A percentile compares a stretch with the other conserved stretches of the same genome.
These are phyloP conservation scores for Eucalyptus cladocalyx DNA, from an alignment of 345 rosid species.

Conservation along the genomic window DNA sequence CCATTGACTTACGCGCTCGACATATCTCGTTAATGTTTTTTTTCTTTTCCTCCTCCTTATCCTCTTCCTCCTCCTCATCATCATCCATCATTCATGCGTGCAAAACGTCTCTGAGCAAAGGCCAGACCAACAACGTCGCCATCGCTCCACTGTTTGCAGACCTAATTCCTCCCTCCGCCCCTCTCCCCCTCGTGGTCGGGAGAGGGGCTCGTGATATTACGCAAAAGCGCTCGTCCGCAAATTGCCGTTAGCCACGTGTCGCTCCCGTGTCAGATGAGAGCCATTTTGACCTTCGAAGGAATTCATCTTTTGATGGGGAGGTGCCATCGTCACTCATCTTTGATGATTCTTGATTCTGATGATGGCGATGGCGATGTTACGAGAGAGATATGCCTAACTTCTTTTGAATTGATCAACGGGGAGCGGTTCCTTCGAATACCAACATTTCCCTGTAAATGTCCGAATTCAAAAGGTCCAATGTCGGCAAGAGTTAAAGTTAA, in stretches of 20 bases:
- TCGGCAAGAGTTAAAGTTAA: rapidly evolving
- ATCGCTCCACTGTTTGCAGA: neutral
- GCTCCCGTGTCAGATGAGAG: neutral
- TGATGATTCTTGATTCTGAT: neutral
- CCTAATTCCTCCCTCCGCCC: neutral
- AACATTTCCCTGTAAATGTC: neutral
- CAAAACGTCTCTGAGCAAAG: neutral
- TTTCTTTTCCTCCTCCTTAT: neutral
- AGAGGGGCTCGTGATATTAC: neutral
- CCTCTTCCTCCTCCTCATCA: neutral
- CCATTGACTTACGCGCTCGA: neutral
- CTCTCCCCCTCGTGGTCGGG: neutral
- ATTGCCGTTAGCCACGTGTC: neutral
- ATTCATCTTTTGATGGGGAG: neutral
- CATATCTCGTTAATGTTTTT: neutral
- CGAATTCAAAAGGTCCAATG: too few relatives aligned
- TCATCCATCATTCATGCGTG: neutral
- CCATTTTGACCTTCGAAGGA: neutral
- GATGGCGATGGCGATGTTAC: neutral
- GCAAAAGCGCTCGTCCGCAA: neutral
- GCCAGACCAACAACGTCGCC: neutral
- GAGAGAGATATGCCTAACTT: neutral
- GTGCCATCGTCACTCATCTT: neutral
- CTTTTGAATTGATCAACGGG: neutral
- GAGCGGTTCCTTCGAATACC: neutral